Evolutionary conservation across 176 grass and related monocot genomes (phyloP), one percentile per base, ranked within the genome.

Genomic region (Triticum dicoccoides): DNA sequence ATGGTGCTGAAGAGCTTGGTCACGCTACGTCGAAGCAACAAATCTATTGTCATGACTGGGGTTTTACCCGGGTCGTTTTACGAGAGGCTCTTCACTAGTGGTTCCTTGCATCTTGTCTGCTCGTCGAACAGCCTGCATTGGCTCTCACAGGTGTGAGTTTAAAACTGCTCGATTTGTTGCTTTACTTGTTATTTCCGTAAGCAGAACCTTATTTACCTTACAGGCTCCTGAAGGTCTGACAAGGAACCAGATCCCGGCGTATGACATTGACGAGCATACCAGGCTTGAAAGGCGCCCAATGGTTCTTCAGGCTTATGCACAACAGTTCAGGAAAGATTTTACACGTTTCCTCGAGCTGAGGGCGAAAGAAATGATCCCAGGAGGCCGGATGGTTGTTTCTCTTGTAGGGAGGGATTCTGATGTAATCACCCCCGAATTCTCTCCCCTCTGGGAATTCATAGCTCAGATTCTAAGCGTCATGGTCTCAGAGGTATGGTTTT

Each of bases 301-400:
- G 6, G 21, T 72, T 11, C 2, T 83, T 18, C 20, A 51, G n/a
- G 32, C 81, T 7, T 72, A 83, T 59, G 32, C 32, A 18, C 11
- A 9, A 12, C 66, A 83, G 5, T 83, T 72, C 49, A 83, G 12
- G 15, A 61, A 83, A 13, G 81, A 83, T 61, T 83, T 83, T 12
- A 29, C 33, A 3, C 11, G 17, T 6, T 83, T 83, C 14, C 47
- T 83, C 20, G 15, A 20, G 2, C 10, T 83, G 33, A 14, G 32
- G 2, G 67, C 67, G 9, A 20, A 41, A 83, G 81, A 83, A n/a
- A 11, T 59, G 21, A 8, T 39, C 8, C 67, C 33, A 6, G 49
- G 67, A 12, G 67, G 81, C 1, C 33, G 21, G 13, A 72, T 83
- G 67, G 49, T 83, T 1, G 0, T 83, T 25, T 83, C 81, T 9